Evolutionary conservation across 805 yeast genomes (phyloP).

Genomic region (Ogataea saltuana): DNA sequence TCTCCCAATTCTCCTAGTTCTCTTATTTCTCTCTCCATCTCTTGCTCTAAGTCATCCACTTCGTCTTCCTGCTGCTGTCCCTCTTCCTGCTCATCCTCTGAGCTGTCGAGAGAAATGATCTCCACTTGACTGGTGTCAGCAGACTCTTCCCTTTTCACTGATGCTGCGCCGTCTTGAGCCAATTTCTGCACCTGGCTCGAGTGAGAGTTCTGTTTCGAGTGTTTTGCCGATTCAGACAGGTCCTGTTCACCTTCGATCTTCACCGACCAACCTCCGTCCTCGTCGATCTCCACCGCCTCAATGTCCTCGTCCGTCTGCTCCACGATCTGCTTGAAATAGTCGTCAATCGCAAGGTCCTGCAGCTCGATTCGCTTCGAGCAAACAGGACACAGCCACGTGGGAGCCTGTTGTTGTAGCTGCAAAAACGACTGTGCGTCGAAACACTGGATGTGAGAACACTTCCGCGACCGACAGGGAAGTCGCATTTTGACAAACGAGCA

Average conservation of each 20-base stretch:
- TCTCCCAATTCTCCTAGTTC: not conserved
- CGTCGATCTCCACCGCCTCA: conserved; percentile 64
- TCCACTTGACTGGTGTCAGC: not conserved
- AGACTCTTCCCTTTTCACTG: not conserved
- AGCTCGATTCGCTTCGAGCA: conserved; percentile 58
- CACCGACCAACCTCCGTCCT: conserved; percentile 74
- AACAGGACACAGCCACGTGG: conserved; percentile 88
- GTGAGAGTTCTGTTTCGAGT: no score
- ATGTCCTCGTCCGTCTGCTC: conserved; percentile 51
- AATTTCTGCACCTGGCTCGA: no score
- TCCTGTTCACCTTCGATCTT: conserved; percentile 17
- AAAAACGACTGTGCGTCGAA: conserved; percentile 79
- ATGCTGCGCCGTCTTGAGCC: conserved; percentile 1
- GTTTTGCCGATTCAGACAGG: no score
- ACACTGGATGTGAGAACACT: conserved; percentile 82
- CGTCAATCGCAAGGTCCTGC: conserved; percentile 69
- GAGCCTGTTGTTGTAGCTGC: conserved; percentile 72
- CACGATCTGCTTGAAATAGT: conserved; percentile 67
- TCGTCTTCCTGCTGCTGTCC: not conserved
- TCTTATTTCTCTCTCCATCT: not conserved
- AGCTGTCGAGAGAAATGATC: conserved; percentile 1
- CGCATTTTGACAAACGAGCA: conserved; percentile 68
- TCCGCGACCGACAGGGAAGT: conserved; percentile 67
- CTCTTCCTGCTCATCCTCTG: conserved; percentile 13
- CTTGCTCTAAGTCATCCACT: not conserved